Base-by-base conservation (phyloP, 129 eudicot genomes). In the Flaveria ramosissima region DNA sequence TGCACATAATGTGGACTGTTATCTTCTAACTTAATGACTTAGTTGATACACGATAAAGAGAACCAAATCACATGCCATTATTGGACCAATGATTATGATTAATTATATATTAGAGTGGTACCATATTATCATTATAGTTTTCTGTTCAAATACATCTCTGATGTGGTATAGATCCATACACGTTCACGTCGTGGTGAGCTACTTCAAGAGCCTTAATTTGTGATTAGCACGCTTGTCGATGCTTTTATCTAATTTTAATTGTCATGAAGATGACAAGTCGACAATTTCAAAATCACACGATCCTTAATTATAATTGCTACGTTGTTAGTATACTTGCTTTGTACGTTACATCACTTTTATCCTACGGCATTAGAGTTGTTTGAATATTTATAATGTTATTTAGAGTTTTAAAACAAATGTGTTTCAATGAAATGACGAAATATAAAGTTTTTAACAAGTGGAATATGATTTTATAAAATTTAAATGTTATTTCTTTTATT, bases 1-100 rank as follows among this genome's bases (percentile, higher is more conserved):
- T 71, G 70, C 74, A 46, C 57, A 51, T 64, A 10, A 79, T 72
- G 64, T 73, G 59, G 82, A 71, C 67, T 70, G 43, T n/a, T 62
- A 66, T 36, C 61, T 51, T 52, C 36, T 3, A 41, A 73, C 39
- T 41, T 57, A 41, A 19, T 73, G 26, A 73, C 30, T 43, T 75
- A 15, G 9, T 62, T 62, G 36, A 43, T 61, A 23, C 26, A 47
- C 19, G 13, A 16, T 7, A 21, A 64, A 48, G 65, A 64, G 65
- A 30, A 50, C 48, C 20, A 48, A 48, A 48, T 20, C 52, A 76
- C 73, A 47, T 51, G 63, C 65, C 15, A 15, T 26, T 21, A 24
- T 26, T 63, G 20, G 32, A 63, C 69, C 45, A 4, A 15, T 14
- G 46, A 7, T 63, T 15, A 14, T 63, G 69, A 63, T 63, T 16